Conservation (phyloP, 1,284 basidiomycete genomes). For the Rhodotorula mucilaginosa region DNA sequence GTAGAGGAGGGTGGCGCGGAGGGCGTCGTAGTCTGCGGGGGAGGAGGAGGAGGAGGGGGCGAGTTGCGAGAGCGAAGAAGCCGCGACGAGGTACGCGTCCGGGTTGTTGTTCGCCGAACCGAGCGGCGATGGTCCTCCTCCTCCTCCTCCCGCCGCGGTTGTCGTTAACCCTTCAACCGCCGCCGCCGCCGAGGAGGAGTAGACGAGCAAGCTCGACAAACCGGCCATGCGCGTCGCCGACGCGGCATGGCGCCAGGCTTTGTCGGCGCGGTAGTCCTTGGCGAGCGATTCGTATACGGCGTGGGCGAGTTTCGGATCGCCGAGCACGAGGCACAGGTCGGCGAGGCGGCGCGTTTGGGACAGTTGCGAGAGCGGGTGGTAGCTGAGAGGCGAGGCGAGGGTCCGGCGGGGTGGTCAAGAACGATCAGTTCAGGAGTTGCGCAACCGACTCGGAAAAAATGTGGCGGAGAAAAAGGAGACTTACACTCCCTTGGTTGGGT, state of each 20-base stretch:
- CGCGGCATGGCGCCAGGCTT: constrained; percentile 50
- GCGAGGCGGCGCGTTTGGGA: constrained; percentile 66
- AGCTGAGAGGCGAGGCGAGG: constrained; percentile 41
- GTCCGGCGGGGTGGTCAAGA: too few species aligned
- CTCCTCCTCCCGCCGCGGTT: neutral
- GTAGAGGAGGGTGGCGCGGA: constrained; percentile 51
- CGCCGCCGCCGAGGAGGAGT: neutral
- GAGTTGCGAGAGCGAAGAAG: constrained; percentile 41
- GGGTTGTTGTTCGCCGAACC: constrained; percentile 23
- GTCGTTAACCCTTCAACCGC: constrained; percentile 42
- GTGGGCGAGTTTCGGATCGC: constrained; percentile 82
- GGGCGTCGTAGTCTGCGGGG: constrained; percentile 45
- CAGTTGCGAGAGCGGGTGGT: constrained; percentile 52
- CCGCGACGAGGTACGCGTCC: constrained; percentile 51
- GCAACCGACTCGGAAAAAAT: too few species aligned
- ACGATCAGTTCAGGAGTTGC: too few species aligned
- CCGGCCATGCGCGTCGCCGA: constrained; percentile 53
- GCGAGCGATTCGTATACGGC: constrained; percentile 80
- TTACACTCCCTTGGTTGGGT: constrained; percentile 39
- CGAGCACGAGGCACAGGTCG: constrained; percentile 89
- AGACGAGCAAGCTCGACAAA: constrained; percentile 41
- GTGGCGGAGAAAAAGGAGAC: too few species aligned
- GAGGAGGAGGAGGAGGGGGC: neutral
- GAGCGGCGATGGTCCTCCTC: constrained; percentile 1
- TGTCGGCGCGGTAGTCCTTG: constrained; percentile 49